Percentiles rank a stretch among this genome's conserved stretches.
These are phyloP conservation scores for Amphichorda felina DNA, from an alignment of 2,329 filamentous ascomycete species.

Conservation along the genomic window DNA sequence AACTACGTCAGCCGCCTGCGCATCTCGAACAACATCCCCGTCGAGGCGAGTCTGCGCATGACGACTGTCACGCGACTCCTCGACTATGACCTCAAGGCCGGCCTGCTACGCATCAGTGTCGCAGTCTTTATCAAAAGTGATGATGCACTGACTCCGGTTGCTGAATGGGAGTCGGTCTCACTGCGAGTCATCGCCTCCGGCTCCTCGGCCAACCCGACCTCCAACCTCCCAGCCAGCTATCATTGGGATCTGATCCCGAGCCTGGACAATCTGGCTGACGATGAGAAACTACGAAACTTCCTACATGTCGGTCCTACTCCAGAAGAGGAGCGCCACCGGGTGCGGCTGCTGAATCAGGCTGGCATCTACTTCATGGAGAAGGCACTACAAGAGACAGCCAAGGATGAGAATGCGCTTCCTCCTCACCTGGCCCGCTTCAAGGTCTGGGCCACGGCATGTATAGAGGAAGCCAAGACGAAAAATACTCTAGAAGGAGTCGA, in stretches of 20 bases:
- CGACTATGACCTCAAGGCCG: constrained; percentile 11
- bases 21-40: constrained; percentile 15
- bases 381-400: neutral
- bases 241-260: constrained; percentile 12
- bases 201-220: constrained; percentile 5
- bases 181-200: constrained; percentile 3
- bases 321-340: neutral
- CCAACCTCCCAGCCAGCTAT: constrained; percentile 11
- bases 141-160: constrained; percentile 7
- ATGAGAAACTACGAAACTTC: constrained; percentile 3
- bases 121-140: constrained; percentile 10
- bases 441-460: neutral
- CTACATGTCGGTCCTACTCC: neutral
- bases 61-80: constrained; percentile 12
- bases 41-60: constrained; percentile 7
- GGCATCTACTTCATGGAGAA: neutral
- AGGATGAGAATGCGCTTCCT: neutral
- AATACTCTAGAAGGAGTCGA: neutral
- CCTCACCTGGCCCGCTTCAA: neutral
- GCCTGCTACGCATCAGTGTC: constrained; percentile 12
- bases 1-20: constrained; percentile 15
- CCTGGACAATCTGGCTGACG: constrained; percentile 8
- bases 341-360: neutral
- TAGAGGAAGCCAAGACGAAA: neutral
- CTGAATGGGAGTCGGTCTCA: constrained; percentile 11